These are phyloP conservation scores for Comarum palustre DNA, from an alignment of 306 rosid species.

Conservation along the genomic window DNA sequence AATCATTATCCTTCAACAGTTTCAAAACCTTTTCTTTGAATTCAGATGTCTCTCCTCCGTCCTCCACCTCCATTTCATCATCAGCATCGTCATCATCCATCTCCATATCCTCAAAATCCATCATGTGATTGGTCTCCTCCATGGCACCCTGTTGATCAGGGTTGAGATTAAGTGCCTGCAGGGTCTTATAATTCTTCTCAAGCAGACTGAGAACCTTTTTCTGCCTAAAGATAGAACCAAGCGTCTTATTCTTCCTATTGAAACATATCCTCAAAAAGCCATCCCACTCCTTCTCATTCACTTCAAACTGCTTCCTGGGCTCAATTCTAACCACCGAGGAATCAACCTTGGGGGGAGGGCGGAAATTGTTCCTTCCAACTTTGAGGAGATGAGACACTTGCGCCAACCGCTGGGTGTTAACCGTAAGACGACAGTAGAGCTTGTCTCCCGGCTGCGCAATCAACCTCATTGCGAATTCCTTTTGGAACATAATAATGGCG, in stretches of 20 bases:
- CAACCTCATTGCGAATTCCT: slow-evolving; percentile 91
- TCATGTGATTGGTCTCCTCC: slow-evolving; percentile 30
- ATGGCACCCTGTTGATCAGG: slow-evolving; percentile 38
- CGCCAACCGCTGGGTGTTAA: slow-evolving; percentile 77
- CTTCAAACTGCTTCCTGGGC: slow-evolving; percentile 76
- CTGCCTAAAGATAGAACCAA: slow-evolving; percentile 83
- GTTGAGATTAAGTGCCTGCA: slow-evolving; percentile 50
- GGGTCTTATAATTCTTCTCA: slow-evolving; percentile 75
- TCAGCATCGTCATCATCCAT: slow-evolving; percentile 51
- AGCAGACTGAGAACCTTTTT: slow-evolving; percentile 69
- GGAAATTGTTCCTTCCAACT: slow-evolving; percentile 87
- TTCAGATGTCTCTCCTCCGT: slow-evolving; percentile 61
- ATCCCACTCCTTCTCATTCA: slow-evolving; percentile 86
- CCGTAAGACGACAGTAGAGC: slow-evolving; percentile 85
- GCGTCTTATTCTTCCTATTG: slow-evolving; percentile 88
- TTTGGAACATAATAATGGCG: slow-evolving; percentile 90
- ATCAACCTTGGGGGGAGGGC: slow-evolving; percentile 91
- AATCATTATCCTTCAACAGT: slow-evolving; percentile 75
- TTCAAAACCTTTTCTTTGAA: slow-evolving; percentile 68
- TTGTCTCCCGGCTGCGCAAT: slow-evolving; percentile 95
- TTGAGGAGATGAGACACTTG: slow-evolving; percentile 86
- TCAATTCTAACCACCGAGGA: slow-evolving; percentile 86
- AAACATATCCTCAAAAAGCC: slow-evolving; percentile 81
- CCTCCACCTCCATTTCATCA: slow-evolving; percentile 61
- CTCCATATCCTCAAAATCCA: slow-evolving; percentile 45